Conservation (phyloP, 2,329 filamentous ascomycete species). For the Fusarium floridanum region DNA sequence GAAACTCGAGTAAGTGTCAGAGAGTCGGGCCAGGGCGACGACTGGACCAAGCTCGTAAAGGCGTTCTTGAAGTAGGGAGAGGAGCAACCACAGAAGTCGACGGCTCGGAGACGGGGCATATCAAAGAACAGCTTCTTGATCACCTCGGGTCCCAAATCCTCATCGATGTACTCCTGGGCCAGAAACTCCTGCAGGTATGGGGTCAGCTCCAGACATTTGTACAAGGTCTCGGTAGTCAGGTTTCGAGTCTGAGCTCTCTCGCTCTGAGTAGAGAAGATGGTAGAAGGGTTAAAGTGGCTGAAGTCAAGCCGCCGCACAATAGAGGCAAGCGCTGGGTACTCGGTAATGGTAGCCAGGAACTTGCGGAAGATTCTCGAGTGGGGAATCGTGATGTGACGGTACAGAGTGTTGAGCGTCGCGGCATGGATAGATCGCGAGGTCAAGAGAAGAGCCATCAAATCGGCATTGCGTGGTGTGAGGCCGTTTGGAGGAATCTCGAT, state of each 20-base stretch:
- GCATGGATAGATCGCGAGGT: constrained; percentile 81
- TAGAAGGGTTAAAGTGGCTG: constrained; percentile 86
- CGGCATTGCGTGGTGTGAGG: constrained; percentile 80
- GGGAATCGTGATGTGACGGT: constrained; percentile 83
- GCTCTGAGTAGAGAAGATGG: constrained; percentile 79
- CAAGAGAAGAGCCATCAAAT: constrained; percentile 80
- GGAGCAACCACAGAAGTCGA: constrained; percentile 85
- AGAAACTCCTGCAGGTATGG: constrained; percentile 83
- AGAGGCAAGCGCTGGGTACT: constrained; percentile 77
- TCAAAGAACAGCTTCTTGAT: constrained; percentile 78
- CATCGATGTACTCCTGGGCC: constrained; percentile 84
- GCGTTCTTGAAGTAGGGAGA: constrained; percentile 75
- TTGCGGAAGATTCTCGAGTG: constrained; percentile 88
- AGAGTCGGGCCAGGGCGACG: constrained; percentile 63
- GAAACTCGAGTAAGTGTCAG: constrained; percentile 77
- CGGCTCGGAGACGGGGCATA: constrained; percentile 72
- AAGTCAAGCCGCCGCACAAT: constrained; percentile 86
- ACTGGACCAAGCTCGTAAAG: constrained; percentile 69
- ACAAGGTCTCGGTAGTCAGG: constrained; percentile 78
- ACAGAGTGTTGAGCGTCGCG: constrained; percentile 80
- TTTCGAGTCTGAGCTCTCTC: constrained; percentile 82
- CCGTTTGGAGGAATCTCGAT: constrained; percentile 80
- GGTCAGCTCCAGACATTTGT: constrained; percentile 77
- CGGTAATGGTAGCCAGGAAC: constrained; percentile 76
- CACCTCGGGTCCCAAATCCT: constrained; percentile 77